Percentiles rank a stretch among this genome's conserved stretches.
These are phyloP conservation scores for Debaryomyces hansenii DNA, from an alignment of 805 yeast genomes.

Conservation along the genomic window DNA sequence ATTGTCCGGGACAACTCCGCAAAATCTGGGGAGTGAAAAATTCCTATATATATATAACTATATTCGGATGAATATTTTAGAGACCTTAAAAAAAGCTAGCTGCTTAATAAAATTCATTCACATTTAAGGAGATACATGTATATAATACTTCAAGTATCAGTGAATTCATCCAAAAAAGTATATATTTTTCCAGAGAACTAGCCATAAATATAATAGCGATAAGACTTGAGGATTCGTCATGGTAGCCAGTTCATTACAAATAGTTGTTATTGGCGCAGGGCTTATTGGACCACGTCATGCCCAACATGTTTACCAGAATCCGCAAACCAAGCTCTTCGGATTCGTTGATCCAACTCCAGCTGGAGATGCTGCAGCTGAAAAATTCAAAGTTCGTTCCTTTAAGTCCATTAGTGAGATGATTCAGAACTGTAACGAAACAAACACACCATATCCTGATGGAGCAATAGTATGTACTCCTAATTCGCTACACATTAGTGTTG, in stretches of 20 bases:
- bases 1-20: no score
- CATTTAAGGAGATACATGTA: no score
- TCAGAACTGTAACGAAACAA: conserved; percentile 15
- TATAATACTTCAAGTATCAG: no score
- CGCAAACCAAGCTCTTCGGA: conserved; percentile 28
- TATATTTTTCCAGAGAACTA: no score
- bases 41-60: no score
- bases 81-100: no score
- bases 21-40: no score
- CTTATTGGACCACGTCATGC: conserved; percentile 44
- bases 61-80: no score
- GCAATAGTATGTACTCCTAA: conserved; percentile 43
- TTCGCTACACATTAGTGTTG: conserved; percentile 34
- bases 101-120: no score
- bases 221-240: no score
- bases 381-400: conserved; percentile 21
- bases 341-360: conserved; percentile 34
- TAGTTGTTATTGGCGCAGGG: conserved; percentile 39
- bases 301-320: conserved; percentile 24
- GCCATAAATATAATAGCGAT: no score
- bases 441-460: conserved; percentile 29
- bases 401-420: conserved; percentile 23
- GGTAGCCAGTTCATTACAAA: neutral
- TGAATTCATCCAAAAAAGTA: no score
- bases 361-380: conserved; percentile 24